Base-by-base conservation (phyloP, 2,329 filamentous ascomycete genomes). In the Cephalotrichum gorgonifer region DNA sequence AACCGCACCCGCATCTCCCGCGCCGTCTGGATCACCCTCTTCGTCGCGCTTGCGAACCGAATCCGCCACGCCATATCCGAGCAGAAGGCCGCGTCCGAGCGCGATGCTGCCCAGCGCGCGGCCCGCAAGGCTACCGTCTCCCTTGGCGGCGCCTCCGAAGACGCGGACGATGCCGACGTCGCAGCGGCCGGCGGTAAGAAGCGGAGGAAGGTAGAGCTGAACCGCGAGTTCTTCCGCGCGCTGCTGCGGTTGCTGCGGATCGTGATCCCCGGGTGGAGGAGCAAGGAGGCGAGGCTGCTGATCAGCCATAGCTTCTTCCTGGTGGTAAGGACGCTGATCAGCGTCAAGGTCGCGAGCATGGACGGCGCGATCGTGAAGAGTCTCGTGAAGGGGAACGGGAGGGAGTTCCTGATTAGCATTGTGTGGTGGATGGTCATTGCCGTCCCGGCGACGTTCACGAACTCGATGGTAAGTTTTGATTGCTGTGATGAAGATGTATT, bases 391-490 rank as follows among this genome's bases (percentile, higher is more conserved):
- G 93, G 93, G 2, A 93, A 85, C 56, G 93, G 91, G 15, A 87
- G 81, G 64, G 89, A 95, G 55, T 98, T 98, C 56, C 62, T 97
- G 58, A 82, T 83, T 57, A 83, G 88, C 1, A 82, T 98, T 57
- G 79, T 94, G 6, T 96, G 91, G 89, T 98, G 93, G 93, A 98
- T 98, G 93, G 65, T 91, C 49, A 93, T 98, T 55, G 91, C 93
- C 25, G 77, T 98, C 15, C 93, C 93, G 9, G 93, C 93, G 2
- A 97, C 93, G 0, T 96, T 97, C 64, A 98, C 93, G 38, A 98
- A 98, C 66, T 96, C 90, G 1, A 98, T 98, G 93, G 87, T 93
- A 66, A 65, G 79, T 64, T 30, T 8, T n/a, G 22, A 22, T 22
- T 5, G n/a, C 6, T 43, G 25, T 14, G 22, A 12, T 20, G 28